Percentiles rank a stretch among this genome's conserved stretches.
These are phyloP conservation scores for Termitomyces titanicus DNA, from an alignment of 768 basidiomycete species.

Conservation along the genomic window DNA sequence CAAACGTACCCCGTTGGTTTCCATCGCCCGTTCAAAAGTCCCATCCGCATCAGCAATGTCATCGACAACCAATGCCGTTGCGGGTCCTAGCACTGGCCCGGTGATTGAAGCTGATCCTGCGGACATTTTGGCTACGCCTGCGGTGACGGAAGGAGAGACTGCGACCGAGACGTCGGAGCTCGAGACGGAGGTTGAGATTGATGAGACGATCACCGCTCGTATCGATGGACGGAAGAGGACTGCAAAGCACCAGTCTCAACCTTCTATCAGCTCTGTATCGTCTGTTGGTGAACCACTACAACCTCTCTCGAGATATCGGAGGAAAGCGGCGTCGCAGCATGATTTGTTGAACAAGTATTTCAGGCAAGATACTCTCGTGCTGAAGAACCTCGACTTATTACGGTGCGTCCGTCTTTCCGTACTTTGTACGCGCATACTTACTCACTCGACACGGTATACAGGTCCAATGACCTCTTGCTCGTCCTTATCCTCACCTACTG, in stretches of 20 bases:
- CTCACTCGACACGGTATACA: constrained; percentile 26
- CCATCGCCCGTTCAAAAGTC: constrained; percentile 9
- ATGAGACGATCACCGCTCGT: constrained; percentile 7
- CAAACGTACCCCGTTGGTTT: constrained; percentile 64
- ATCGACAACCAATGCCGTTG: constrained; percentile 14
- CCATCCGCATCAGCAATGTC: background rate
- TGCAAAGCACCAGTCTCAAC: constrained; percentile 27
- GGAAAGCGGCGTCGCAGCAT: constrained; percentile 63
- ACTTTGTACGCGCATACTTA: no score
- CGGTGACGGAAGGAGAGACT: constrained; percentile 69
- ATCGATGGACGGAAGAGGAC: constrained; percentile 14
- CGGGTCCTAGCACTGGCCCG: constrained; percentile 10
- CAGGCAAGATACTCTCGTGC: constrained; percentile 76
- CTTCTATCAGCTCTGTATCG: constrained; percentile 32
- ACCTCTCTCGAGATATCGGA: constrained; percentile 5
- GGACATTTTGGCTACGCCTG: constrained; percentile 48
- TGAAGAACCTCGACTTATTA: constrained; percentile 81
- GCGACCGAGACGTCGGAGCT: constrained; percentile 64
- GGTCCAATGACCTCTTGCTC: constrained; percentile 83
- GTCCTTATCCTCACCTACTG: constrained; percentile 72
- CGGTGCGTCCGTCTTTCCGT: constrained; percentile 42
- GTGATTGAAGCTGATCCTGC: constrained; percentile 20
- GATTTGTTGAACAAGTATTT: constrained; percentile 91
- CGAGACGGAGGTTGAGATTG: constrained; percentile 56
- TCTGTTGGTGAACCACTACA: constrained; percentile 18